These are phyloP conservation scores for Quercus tomentella DNA, from an alignment of 331 rosid genomes.

Conservation along the genomic window DNA sequence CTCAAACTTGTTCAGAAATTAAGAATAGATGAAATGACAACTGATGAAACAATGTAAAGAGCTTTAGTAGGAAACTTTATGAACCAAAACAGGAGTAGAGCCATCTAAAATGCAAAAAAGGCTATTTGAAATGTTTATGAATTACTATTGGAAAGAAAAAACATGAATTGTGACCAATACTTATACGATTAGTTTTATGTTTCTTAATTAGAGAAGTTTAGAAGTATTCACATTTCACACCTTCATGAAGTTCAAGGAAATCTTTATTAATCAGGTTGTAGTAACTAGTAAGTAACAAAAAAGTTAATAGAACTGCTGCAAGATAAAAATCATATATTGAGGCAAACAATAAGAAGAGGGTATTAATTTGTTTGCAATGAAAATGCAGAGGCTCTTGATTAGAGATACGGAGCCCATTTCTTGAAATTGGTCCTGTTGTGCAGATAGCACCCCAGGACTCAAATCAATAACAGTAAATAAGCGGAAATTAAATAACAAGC, in stretches of 20 bases:
- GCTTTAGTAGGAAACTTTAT: not conserved
- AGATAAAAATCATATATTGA: constrained; percentile 22
- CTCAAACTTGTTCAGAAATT: not conserved
- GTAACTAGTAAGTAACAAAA: constrained; percentile 20
- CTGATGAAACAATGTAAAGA: not conserved
- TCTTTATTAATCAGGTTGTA: constrained; percentile 30
- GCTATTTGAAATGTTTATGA: not conserved
- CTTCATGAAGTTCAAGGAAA: not conserved
- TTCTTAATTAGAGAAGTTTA: not conserved
- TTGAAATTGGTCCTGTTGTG: no score
- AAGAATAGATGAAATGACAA: not conserved
- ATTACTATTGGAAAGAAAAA: not conserved
- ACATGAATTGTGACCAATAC: not conserved
- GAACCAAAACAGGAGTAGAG: not conserved
- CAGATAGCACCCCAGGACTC: no score
- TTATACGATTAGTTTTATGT: not conserved
- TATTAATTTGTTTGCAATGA: no score
- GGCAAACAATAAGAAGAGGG: not conserved
- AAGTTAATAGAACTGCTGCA: constrained; percentile 20
- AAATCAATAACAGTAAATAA: no score
- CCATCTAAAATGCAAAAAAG: not conserved
- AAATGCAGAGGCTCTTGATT: no score
- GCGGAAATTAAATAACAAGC: no score
- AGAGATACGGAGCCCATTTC: no score
- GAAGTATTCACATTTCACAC: not conserved